These are phyloP conservation scores for Pelargonium nanum DNA, from an alignment of 345 rosid species.

Conservation along the genomic window DNA sequence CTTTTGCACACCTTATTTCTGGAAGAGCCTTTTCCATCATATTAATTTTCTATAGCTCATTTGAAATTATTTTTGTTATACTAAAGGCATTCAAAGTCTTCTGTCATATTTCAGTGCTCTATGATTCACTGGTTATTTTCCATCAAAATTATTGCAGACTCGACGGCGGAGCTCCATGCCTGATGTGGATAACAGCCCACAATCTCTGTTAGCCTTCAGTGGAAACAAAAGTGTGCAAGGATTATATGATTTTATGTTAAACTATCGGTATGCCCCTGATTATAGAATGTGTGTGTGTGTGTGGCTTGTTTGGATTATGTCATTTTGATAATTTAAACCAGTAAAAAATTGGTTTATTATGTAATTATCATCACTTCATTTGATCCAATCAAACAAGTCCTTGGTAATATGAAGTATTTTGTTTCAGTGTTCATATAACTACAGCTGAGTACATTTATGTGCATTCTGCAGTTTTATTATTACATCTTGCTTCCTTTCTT, in stretches of 20 bases:
- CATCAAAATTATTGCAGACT: conserved; percentile 45
- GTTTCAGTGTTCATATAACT: no score
- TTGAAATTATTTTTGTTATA: not conserved
- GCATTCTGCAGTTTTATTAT: not conserved
- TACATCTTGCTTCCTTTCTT: conserved; percentile 12
- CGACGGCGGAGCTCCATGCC: conserved; percentile 40
- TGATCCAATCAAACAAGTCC: not conserved
- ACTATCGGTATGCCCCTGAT: conserved; percentile 52
- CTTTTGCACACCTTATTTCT: not conserved
- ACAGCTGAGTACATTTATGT: not conserved
- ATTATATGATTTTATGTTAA: conserved; percentile 72
- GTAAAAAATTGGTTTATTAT: no score
- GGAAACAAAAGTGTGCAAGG: conserved; percentile 64
- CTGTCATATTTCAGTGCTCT: conserved; percentile 1
- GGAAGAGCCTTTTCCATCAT: not conserved
- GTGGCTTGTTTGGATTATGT: not conserved
- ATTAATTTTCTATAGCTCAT: not conserved
- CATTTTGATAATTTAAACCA: no score
- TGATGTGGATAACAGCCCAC: conserved; percentile 70
- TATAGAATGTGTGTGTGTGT: not conserved
- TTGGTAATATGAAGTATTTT: no score
- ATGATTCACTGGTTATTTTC: conserved; percentile 8
- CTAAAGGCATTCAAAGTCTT: not conserved
- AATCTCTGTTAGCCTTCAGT: conserved; percentile 65
- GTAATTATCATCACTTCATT: not conserved